Base-by-base conservation (phyloP, 495 filamentous ascomycete species). In the Talaromyces liani region DNA sequence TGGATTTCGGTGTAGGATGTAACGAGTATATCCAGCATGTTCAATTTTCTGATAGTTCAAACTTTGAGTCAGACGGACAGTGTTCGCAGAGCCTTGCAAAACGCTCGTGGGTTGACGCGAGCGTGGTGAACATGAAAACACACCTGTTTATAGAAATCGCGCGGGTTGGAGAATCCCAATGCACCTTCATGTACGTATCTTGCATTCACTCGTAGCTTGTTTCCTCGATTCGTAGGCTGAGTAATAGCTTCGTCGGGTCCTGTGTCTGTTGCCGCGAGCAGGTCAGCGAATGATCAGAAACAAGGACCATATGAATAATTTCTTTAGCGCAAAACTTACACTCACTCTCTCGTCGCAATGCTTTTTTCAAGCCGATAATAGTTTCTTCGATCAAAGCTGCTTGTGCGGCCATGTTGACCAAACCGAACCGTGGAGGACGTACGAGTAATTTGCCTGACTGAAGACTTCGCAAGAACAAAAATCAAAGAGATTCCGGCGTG, bases 191-290 rank as follows among this genome's bases (percentile, higher is more conserved):
- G 88, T 51, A 95, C 85, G 74, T 89, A 91, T 71, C 85, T 83
- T 49, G 92, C 87, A 70, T 90, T 90, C 68, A 84, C 88, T 75
- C 90, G 90, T 63, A 98, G 83, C 72, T 96, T 99, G 72, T 96
- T 90, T 55, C 91, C 92, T 69, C 93, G 90, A 74, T 97, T 98
- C 7, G 90, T 92, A 60, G 85, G 85, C 70, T 87, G 84, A 49
- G 85, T 83, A 69, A 94, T 90, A 51, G 87, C 84, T 66, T 91
- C 89, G 73, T 97, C 94, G 22, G 91, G 91, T 69, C 93, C 92
- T 53, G 90, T 90, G 57, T 89, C 92, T 96, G 70, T 33, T 65
- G 63, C 33, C 39, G 33, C n/a, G 57, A 64, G 45, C 6, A 31
- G 47, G 22, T 18, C 16, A 25, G 29, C 24, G 57, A 36, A 24